Evolutionary conservation across 805 yeast species (phyloP).

Genomic region (Yamadazyma ubonensis): DNA sequence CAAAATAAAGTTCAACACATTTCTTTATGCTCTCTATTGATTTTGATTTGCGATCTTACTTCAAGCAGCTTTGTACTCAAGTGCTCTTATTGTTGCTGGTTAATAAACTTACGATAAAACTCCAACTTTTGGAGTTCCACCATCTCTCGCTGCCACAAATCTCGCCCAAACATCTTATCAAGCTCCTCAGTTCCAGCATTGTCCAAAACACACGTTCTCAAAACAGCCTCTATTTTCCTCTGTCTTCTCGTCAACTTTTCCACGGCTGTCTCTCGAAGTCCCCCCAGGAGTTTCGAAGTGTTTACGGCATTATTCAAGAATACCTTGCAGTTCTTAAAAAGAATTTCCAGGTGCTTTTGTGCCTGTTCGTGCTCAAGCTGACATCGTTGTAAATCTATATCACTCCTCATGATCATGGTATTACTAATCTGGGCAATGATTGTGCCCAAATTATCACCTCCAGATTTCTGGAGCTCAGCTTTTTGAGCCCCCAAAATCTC

Average conservation of each 20-base stretch:
- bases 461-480: constrained; percentile 17
- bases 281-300: constrained; percentile 47
- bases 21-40: no score
- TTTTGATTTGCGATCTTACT: no score
- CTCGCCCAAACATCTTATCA: constrained; percentile 30
- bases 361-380: constrained; percentile 33
- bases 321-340: constrained; percentile 40
- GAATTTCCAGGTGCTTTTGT: constrained; percentile 24
- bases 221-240: constrained; percentile 43
- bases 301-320: constrained; percentile 48
- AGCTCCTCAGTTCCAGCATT: constrained; percentile 32
- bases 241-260: constrained; percentile 45
- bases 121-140: constrained; percentile 25
- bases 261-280: constrained; percentile 46
- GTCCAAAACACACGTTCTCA: constrained; percentile 47
- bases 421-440: constrained; percentile 39
- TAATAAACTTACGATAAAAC: no score
- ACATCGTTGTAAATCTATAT: constrained; percentile 51
- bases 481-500: constrained; percentile 25
- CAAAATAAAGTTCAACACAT: no score
- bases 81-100: no score
- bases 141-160: constrained; percentile 31
- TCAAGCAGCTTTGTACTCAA: no score
- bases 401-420: constrained; percentile 50
- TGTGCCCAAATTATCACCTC: constrained; percentile 29